Evolutionary conservation across 2,329 filamentous ascomycete species (phyloP).

Genomic region (Curvularia sp.): DNA sequence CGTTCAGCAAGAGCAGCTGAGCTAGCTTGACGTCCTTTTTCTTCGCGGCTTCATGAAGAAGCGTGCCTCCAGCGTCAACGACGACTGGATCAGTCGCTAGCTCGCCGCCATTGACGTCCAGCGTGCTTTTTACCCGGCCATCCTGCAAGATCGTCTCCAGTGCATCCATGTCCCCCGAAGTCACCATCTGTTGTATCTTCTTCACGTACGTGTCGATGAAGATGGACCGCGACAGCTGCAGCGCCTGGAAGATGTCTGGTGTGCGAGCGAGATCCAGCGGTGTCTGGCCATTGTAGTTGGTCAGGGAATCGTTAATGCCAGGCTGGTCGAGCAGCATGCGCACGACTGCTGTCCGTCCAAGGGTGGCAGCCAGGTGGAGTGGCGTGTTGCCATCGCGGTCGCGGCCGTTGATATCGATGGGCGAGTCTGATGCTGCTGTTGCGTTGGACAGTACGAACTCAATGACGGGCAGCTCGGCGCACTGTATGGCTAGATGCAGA

Average conservation of each 20-base stretch:
- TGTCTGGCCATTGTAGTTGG: slow-evolving; percentile 83
- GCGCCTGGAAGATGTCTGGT: slow-evolving; percentile 92
- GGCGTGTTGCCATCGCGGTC: slow-evolving; percentile 96
- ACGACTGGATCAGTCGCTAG: slow-evolving; percentile 82
- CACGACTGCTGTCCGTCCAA: slow-evolving; percentile 82
- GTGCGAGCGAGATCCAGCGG: slow-evolving; percentile 88
- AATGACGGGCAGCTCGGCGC: slow-evolving; percentile 88
- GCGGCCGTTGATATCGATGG: slow-evolving; percentile 83
- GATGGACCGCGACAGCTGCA: slow-evolving; percentile 87
- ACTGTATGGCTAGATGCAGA: slow-evolving; percentile 92
- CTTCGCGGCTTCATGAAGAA: slow-evolving; percentile 91
- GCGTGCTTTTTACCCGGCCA: slow-evolving; percentile 79
- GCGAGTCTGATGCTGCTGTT: slow-evolving; percentile 60
- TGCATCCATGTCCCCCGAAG: slow-evolving; percentile 74
- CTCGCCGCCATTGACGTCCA: slow-evolving; percentile 93
- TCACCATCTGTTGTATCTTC: slow-evolving; percentile 81
- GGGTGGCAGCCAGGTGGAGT: slow-evolving; percentile 82
- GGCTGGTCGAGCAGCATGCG: slow-evolving; percentile 82
- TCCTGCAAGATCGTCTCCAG: slow-evolving; percentile 85
- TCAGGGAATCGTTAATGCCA: slow-evolving; percentile 84
- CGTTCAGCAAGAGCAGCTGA: slow-evolving; percentile 88
- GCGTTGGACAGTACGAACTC: slow-evolving; percentile 86
- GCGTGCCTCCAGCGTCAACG: slow-evolving; percentile 82
- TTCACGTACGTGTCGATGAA: slow-evolving; percentile 87
- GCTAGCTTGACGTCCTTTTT: slow-evolving; percentile 87